A percentile compares a stretch with the other conserved stretches of the same genome.
Conservation (phyloP, 1,139 yeast genomes). For the Blastobotrys capitulatus region DNA sequence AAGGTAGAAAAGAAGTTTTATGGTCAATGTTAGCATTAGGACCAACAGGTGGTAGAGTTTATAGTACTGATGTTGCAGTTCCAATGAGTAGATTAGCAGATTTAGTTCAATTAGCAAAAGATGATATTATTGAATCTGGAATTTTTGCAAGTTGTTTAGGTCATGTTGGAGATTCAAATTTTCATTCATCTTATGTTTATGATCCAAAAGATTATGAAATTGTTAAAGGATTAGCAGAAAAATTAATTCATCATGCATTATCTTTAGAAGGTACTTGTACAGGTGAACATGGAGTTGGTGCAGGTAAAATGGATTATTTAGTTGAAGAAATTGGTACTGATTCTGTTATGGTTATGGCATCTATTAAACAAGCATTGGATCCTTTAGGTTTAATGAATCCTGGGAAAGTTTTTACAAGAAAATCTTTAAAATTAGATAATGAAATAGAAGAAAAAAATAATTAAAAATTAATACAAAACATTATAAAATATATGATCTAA, state of each 20-base stretch:
- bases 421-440: neutral
- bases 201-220: constrained; percentile 71
- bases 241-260: constrained; percentile 66
- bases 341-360: constrained; percentile 68
- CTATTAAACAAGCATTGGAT: constrained; percentile 64
- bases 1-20: constrained; percentile 60
- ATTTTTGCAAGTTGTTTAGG: constrained; percentile 53
- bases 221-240: constrained; percentile 53
- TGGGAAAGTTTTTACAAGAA: constrained; percentile 52
- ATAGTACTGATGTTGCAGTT: constrained; percentile 80
- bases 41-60: constrained; percentile 45
- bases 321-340: constrained; percentile 61
- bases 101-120: constrained; percentile 53
- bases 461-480: neutral
- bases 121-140: constrained; percentile 53
- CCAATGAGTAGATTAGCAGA: constrained; percentile 67
- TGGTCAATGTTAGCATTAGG: constrained; percentile 67
- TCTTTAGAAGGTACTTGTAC: constrained; percentile 78
- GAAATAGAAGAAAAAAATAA: neutral
- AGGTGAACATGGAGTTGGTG: constrained; percentile 87
- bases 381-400: constrained; percentile 72
- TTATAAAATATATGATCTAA: neutral
- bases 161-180: constrained; percentile 93
- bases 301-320: constrained; percentile 66
- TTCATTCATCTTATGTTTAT: constrained; percentile 75